Evolutionary conservation across 75 land plant genomes (phyloP).

Genomic region (Gnetum montanum): DNA sequence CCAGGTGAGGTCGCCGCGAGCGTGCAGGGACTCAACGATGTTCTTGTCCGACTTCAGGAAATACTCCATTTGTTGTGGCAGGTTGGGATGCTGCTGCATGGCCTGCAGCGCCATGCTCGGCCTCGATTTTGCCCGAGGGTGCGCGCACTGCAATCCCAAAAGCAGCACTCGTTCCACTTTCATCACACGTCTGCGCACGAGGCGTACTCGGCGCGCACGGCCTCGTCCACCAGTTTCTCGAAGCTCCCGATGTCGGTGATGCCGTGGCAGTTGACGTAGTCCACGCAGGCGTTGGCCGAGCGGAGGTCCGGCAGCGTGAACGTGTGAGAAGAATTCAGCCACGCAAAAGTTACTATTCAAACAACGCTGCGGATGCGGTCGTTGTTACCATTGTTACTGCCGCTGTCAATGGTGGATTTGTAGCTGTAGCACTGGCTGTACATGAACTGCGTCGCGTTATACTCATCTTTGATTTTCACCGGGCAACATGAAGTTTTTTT

Average conservation of each 20-base stretch:
- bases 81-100: too few species aligned
- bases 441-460: background rate
- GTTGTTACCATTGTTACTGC: too few species aligned
- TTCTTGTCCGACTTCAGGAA: too few species aligned
- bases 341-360: background rate
- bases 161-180: constrained; percentile 18
- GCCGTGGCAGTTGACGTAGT: background rate
- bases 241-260: background rate
- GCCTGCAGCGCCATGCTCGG: constrained; percentile 12
- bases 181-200: background rate
- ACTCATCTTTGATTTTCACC: background rate
- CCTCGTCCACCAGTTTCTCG: constrained; percentile 4
- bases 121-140: constrained; percentile 15
- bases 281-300: background rate
- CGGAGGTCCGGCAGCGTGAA: background rate
- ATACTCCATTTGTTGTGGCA: too few species aligned
- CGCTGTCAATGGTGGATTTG: too few species aligned
- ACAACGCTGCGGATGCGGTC: background rate
- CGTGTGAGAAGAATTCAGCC: background rate
- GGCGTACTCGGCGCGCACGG: too few species aligned
- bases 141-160: constrained; percentile 26
- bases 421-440: background rate
- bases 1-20: too few species aligned
- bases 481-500: too few species aligned
- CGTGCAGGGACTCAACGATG: too few species aligned